A percentile compares a stretch with the other conserved stretches of the same genome.
Evolutionary conservation across 352 stramenopile species (phyloP).

Genomic region (Pythium dissotocum): DNA sequence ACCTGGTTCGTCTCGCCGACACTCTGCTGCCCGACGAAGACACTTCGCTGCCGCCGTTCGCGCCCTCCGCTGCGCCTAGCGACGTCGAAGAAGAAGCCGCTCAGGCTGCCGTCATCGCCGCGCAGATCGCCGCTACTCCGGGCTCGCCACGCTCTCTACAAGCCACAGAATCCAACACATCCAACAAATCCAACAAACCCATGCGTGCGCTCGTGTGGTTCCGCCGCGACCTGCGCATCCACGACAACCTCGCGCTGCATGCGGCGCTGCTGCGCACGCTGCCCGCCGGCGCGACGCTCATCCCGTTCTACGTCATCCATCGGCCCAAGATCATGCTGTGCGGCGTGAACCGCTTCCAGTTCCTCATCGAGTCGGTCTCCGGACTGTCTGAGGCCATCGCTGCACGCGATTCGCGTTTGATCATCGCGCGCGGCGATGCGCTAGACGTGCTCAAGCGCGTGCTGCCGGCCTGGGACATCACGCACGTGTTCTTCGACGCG

Average conservation of each 20-base stretch:
- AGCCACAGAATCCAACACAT: not conserved
- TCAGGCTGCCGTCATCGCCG: constrained; percentile 39
- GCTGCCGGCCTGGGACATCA: constrained; percentile 86
- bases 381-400: constrained; percentile 76
- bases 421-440: constrained; percentile 76
- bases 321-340: constrained; percentile 85
- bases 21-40: constrained; percentile 42
- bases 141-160: not conserved
- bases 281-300: constrained; percentile 43
- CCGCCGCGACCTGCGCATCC: constrained; percentile 93
- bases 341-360: constrained; percentile 86
- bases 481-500: constrained; percentile 90
- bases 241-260: constrained; percentile 95
- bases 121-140: constrained; percentile 27
- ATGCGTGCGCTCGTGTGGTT: constrained; percentile 91
- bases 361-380: constrained; percentile 92
- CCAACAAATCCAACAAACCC: constrained; percentile 3
- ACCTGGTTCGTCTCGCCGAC: constrained; percentile 40
- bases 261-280: constrained; percentile 56
- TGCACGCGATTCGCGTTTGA: constrained; percentile 55
- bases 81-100: constrained; percentile 32
- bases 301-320: constrained; percentile 90
- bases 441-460: constrained; percentile 81
- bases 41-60: constrained; percentile 29
- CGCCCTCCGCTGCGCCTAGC: constrained; percentile 14